phyloP scores from a whole-genome alignment of 345 rosid genomes.

The Moricandia arvensis region DNA sequence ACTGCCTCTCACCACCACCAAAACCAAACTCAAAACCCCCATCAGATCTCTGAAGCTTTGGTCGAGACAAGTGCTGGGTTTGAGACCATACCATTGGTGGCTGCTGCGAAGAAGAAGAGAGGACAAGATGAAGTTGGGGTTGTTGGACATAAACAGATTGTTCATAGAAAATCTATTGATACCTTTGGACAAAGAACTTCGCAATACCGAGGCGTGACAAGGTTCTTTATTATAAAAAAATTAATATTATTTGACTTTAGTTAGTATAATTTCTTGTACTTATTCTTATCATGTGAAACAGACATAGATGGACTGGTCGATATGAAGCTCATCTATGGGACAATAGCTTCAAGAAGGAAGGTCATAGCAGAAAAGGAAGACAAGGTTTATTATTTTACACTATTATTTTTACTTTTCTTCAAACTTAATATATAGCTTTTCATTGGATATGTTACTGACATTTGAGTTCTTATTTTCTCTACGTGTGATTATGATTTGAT shows the following conservation, averaged over 20 bases:
- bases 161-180: slow-evolving; percentile 92
- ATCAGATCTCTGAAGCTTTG: slow-evolving; percentile 44
- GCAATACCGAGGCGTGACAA: slow-evolving; percentile 96
- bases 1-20: slow-evolving; percentile 53
- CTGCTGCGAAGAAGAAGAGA: slow-evolving; percentile 57
- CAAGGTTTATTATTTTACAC: slow-evolving; percentile 52
- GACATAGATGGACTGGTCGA: slow-evolving; percentile 98
- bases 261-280: not conserved
- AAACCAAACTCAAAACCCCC: slow-evolving; percentile 28
- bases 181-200: slow-evolving; percentile 99
- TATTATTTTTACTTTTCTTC: not conserved
- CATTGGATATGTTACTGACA: slow-evolving; percentile 31
- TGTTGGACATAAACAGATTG: slow-evolving; percentile 61
- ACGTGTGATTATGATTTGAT: slow-evolving; percentile 39
- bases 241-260: not conserved
- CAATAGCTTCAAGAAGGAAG: slow-evolving; percentile 95
- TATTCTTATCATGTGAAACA: slow-evolving; percentile 31
- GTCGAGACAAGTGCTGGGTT: slow-evolving; percentile 47
- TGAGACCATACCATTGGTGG: slow-evolving; percentile 46
- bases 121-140: slow-evolving; percentile 58
- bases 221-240: slow-evolving; percentile 39
- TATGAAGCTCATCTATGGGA: slow-evolving; percentile 99
- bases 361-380: slow-evolving; percentile 92
- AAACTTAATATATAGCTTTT: not conserved
- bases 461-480: not conserved